Conservation (phyloP, 805 yeast genomes). For the Cyberlindnera veronae region DNA sequence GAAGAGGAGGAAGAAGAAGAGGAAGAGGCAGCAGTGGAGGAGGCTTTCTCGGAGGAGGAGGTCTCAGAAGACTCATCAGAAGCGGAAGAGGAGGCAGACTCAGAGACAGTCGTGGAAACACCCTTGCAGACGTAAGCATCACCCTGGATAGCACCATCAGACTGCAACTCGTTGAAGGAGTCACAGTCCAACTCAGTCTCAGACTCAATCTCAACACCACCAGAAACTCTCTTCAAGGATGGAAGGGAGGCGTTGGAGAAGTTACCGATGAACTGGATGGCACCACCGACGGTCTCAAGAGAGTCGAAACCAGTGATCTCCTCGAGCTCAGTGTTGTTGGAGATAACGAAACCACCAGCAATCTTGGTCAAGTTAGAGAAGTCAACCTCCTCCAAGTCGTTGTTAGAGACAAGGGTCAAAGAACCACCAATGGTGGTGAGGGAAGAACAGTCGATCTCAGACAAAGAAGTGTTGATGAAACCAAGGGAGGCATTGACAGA, state of each 20-base stretch:
- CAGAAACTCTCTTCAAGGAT: conserved; percentile 72
- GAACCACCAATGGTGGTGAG: conserved; percentile 75
- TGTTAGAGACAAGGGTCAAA: conserved; percentile 70
- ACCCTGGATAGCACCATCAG: conserved; percentile 85
- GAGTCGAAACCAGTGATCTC: conserved; percentile 69
- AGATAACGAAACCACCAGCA: conserved; percentile 92
- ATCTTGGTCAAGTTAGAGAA: conserved; percentile 67
- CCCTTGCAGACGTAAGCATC: conserved; percentile 76
- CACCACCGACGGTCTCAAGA: conserved; percentile 80
- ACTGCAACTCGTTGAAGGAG: conserved; percentile 66
- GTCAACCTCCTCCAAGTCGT: conserved; percentile 61
- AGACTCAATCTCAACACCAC: conserved; percentile 86
- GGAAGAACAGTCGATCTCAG: conserved; percentile 48
- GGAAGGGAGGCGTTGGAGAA: conserved; percentile 78
- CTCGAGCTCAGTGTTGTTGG: conserved; percentile 74
- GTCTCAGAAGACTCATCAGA: conserved; percentile 22
- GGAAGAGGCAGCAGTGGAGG: conserved; percentile 22
- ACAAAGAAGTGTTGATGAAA: conserved; percentile 68
- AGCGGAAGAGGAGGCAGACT: conserved; percentile 30
- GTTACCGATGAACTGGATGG: conserved; percentile 75
- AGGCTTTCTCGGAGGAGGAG: conserved; percentile 26
- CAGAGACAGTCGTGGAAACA: conserved; percentile 40
- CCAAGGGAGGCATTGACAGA: conserved; percentile 79
- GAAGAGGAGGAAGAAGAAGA: conserved; percentile 32
- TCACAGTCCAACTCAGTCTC: conserved; percentile 78